phyloP scores from a whole-genome alignment of 768 basidiomycete species.

The Cyclocybe cylindracea region DNA sequence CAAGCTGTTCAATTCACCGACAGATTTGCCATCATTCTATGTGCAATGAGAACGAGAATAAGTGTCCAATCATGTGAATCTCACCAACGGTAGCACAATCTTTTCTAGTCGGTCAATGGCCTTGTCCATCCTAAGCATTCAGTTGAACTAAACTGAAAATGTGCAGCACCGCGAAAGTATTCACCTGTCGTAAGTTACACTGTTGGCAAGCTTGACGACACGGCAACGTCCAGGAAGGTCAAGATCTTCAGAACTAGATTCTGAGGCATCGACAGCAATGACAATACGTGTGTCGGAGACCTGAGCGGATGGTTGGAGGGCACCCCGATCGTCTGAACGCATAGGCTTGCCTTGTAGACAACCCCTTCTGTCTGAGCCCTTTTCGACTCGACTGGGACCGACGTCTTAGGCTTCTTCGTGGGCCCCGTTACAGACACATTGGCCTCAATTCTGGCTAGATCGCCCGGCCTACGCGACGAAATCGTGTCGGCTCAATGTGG shows the following conservation, averaged over 20 bases:
- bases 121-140: slow-evolving; percentile 73
- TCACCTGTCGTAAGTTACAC: slow-evolving; percentile 86
- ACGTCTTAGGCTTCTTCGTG: slow-evolving; percentile 47
- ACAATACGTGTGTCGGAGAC: slow-evolving; percentile 82
- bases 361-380: slow-evolving; percentile 68
- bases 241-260: slow-evolving; percentile 60
- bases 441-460: slow-evolving; percentile 84
- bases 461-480: slow-evolving; percentile 64
- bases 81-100: slow-evolving; percentile 21
- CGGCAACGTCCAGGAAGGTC: slow-evolving; percentile 86
- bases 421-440: slow-evolving; percentile 45
- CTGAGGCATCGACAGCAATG: slow-evolving; percentile 71
- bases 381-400: slow-evolving; percentile 37
- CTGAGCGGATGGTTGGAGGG: slow-evolving; percentile 34
- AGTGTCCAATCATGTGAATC: neutral
- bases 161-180: neutral
- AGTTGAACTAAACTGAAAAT: neutral
- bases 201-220: slow-evolving; percentile 88
- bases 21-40: slow-evolving; percentile 38
- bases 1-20: slow-evolving; percentile 49
- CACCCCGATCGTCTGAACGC: neutral
- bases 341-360: slow-evolving; percentile 69
- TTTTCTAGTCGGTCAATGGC: slow-evolving; percentile 68
- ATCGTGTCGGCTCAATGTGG: slow-evolving; percentile 11
- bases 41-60: slow-evolving; percentile 12